Evolutionary conservation across 441 rosid species (phyloP), one percentile per base, ranked within the genome.

Genomic region (Gossypium davidsonii): DNA sequence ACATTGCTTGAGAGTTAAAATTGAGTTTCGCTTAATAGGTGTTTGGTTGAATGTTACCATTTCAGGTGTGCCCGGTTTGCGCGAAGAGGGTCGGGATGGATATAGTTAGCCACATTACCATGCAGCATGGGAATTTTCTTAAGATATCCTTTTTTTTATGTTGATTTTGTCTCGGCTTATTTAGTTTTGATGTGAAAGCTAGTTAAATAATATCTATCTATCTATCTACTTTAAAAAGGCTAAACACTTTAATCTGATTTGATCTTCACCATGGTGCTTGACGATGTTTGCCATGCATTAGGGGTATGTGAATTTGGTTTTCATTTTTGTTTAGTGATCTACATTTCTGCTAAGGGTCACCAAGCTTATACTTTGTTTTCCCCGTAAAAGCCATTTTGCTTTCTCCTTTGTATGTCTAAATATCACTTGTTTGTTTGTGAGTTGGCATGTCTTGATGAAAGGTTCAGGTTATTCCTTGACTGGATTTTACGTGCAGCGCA

Each of bases 61-160:
- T 72, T 26, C 88, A 90, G 98, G 90, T 87, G 0, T 91, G 96
- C 73, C 98, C 96, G 15, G 90, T 91, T 49, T 93, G 97, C 72
- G 76, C 87, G 0, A 88, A 86, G 79, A 83, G 90, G 79, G 93
- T 88, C 55, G 96, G 96, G 72, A 71, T 79, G 76, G 89, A 90
- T 71, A 86, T 91, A 60, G 91, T 91, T 58, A 81, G 88, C 78
- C 98, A 91, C 70, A 87, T 93, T 52, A 87, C 97, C 1, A 67
- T 76, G 63, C 97, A 91, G 46, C 98, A 89, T 73, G 89, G 91
- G 12, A 93, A 76, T 76, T 82, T 89, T 7, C 87, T 88, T 15
- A 91, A 83, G 86, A 90, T 90, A 93, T 93, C 98, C 98, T 81
- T 83, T 78, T 83, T 77, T 78, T 83, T 78, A 23, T 15, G 26